These are phyloP conservation scores for Herpetospermum pedunculosum DNA, from an alignment of 306 rosid genomes.

Conservation along the genomic window DNA sequence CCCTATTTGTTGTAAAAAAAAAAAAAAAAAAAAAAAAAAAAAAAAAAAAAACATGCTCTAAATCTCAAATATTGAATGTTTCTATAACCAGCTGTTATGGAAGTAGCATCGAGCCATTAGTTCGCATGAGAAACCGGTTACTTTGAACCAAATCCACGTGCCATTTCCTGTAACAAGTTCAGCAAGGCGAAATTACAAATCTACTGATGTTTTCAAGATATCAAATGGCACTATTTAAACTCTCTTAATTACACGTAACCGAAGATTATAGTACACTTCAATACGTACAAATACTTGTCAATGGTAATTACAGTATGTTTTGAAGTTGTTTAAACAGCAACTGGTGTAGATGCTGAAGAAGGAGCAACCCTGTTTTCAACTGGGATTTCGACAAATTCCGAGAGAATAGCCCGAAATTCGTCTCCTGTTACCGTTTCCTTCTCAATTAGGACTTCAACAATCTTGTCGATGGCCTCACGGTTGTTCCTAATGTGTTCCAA, in stretches of 20 bases:
- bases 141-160: no score
- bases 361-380: constrained; percentile 60
- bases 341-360: constrained; percentile 47
- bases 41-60: no score
- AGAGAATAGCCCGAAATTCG: constrained; percentile 84
- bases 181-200: background rate
- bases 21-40: no score
- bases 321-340: constrained; percentile 42
- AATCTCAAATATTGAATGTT: no score
- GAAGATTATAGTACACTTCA: constrained; percentile 3
- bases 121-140: background rate
- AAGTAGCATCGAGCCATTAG: background rate
- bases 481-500: constrained; percentile 75
- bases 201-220: background rate
- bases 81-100: no score
- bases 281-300: background rate
- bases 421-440: constrained; percentile 84
- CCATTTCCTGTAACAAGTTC: background rate
- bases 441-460: constrained; percentile 85
- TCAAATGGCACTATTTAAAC: background rate
- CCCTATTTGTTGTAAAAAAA: no score
- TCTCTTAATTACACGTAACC: constrained; percentile 1
- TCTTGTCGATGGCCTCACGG: constrained; percentile 93
- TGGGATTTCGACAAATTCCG: constrained; percentile 84
- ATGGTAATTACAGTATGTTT: constrained; percentile 10